phyloP scores from a whole-genome alignment of 768 basidiomycete species.

The Chlorophyllum brunneum region DNA sequence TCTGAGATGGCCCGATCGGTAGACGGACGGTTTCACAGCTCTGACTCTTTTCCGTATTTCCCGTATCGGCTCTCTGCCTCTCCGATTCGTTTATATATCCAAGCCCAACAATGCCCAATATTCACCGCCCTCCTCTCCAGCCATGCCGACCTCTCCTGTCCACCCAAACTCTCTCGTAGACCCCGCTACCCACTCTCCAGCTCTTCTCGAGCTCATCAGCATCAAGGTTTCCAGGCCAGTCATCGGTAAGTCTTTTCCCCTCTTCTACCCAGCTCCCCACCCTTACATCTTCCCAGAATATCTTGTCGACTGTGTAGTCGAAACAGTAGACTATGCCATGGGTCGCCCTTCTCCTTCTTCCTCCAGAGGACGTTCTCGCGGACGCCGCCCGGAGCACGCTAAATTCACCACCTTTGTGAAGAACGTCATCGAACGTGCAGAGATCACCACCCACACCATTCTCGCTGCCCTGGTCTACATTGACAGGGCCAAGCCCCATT shows the following conservation, averaged over 20 bases:
- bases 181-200: conserved; percentile 57
- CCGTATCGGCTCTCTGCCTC: conserved; percentile 29
- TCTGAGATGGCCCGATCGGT: conserved; percentile 13
- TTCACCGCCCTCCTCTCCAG: conserved; percentile 11
- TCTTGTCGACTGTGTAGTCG: conserved; percentile 61
- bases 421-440: conserved; percentile 68
- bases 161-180: conserved; percentile 57
- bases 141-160: conserved; percentile 16
- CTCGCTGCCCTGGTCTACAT: conserved; percentile 75
- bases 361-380: conserved; percentile 41
- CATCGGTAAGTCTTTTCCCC: conserved; percentile 48
- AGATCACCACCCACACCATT: conserved; percentile 66
- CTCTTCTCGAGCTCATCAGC: conserved; percentile 65
- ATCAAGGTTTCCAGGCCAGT: conserved; percentile 57
- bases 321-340: conserved; percentile 75
- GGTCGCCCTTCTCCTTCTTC: conserved; percentile 57
- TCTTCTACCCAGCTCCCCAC: background rate
- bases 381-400: conserved; percentile 47
- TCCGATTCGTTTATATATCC: conserved; percentile 31
- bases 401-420: conserved; percentile 63
- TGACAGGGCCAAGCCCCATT: conserved; percentile 69
- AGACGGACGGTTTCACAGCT: conserved; percentile 17
- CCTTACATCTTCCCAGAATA: conserved; percentile 46
- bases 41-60: conserved; percentile 24
- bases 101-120: conserved; percentile 1